phyloP scores from a whole-genome alignment of 2,329 filamentous ascomycete species.

The Hymenoscyphus albidus region DNA sequence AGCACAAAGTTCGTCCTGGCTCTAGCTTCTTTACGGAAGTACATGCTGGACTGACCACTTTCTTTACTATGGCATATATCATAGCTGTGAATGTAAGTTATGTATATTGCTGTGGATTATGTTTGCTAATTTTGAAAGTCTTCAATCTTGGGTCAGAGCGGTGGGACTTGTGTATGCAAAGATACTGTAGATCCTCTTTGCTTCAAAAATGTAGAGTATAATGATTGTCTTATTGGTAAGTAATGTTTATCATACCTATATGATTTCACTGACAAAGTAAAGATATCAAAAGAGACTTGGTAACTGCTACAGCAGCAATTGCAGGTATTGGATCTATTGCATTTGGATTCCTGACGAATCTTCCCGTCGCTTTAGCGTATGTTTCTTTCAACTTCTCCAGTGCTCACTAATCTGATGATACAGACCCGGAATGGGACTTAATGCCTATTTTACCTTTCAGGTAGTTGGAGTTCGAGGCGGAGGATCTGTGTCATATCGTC shows the following conservation, averaged over 20 bases:
- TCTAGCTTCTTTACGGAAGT: conserved; percentile 74
- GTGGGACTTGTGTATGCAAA: conserved; percentile 67
- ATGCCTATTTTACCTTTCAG: conserved; percentile 65
- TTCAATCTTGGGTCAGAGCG: conserved; percentile 69
- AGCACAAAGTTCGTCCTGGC: conserved; percentile 65
- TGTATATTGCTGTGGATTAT: neutral
- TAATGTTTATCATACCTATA: neutral
- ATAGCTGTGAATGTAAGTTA: conserved; percentile 63
- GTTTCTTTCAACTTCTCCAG: conserved; percentile 28
- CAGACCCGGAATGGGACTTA: conserved; percentile 64
- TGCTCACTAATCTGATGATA: conserved; percentile 4
- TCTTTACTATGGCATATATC: conserved; percentile 81
- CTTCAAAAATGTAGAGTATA: conserved; percentile 38
- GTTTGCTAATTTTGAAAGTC: conserved; percentile 47
- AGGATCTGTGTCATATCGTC: conserved; percentile 53
- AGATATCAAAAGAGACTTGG: conserved; percentile 69
- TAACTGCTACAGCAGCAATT: conserved; percentile 80
- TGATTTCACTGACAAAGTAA: conserved; percentile 10
- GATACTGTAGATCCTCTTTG: conserved; percentile 32
- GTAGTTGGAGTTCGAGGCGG: conserved; percentile 59
- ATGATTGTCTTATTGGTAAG: conserved; percentile 40
- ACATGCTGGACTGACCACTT: conserved; percentile 75
- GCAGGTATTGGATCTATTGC: conserved; percentile 69
- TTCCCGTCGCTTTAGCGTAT: conserved; percentile 73
- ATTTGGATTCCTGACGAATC: conserved; percentile 78